phyloP scores from a whole-genome alignment of 805 yeast genomes.

The Candida pini region DNA sequence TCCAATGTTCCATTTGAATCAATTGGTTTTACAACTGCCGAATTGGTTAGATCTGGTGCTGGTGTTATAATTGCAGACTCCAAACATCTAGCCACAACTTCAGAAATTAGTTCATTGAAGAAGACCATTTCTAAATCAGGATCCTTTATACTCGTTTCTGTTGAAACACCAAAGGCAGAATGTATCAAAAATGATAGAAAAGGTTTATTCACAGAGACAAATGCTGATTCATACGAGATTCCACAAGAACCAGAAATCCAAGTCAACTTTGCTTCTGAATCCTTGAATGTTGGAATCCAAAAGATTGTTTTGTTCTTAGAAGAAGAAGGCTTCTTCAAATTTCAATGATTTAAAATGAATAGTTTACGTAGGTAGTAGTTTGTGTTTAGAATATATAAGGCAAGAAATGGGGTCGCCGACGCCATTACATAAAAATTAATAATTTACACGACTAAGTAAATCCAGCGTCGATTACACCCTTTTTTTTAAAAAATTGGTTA shows the following conservation, averaged over 20 bases:
- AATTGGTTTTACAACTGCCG: slow-evolving; percentile 62
- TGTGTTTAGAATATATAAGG: no score
- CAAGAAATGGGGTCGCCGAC: no score
- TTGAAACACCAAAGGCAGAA: slow-evolving; percentile 42
- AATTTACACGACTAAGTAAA: no score
- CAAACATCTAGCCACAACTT: slow-evolving; percentile 37
- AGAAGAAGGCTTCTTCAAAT: slow-evolving; percentile 74
- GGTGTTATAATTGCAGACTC: slow-evolving; percentile 72
- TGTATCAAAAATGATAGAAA: slow-evolving; percentile 43
- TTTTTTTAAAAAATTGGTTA: no score
- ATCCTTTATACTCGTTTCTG: slow-evolving; percentile 45
- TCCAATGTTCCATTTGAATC: slow-evolving; percentile 27
- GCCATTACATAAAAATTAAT: no score
- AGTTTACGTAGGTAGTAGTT: no score
- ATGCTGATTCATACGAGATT: slow-evolving; percentile 41
- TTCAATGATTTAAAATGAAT: slow-evolving; percentile 24
- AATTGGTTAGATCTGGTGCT: slow-evolving; percentile 82
- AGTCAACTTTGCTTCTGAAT: slow-evolving; percentile 47
- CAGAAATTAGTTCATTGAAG: slow-evolving; percentile 38
- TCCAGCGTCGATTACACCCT: no score
- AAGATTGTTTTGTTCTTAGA: slow-evolving; percentile 68
- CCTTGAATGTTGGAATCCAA: slow-evolving; percentile 66
- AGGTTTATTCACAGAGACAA: slow-evolving; percentile 42
- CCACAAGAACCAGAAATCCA: slow-evolving; percentile 53
- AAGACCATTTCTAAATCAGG: slow-evolving; percentile 43